phyloP scores from a whole-genome alignment of 257 asterid species.

The Lithospermum erythrorhizon region DNA sequence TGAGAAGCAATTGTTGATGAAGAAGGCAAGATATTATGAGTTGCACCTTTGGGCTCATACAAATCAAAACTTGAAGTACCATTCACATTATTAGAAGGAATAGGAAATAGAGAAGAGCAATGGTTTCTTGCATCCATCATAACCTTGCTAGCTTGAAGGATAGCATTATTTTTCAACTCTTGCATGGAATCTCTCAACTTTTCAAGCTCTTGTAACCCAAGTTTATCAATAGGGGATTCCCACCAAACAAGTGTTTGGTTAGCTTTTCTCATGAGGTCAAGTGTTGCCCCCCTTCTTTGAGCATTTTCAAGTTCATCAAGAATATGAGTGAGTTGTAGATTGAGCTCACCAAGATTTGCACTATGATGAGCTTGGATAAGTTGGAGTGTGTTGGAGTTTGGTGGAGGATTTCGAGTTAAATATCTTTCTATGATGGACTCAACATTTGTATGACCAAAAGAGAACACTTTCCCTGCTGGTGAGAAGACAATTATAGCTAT shows the following conservation, averaged over 20 bases:
- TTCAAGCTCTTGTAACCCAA: conserved; percentile 43
- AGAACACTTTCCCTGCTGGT: background rate
- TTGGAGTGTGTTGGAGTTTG: background rate
- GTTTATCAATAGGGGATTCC: conserved; percentile 39
- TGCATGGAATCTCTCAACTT: conserved; percentile 57
- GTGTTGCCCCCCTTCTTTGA: conserved; percentile 43
- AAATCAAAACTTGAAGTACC: conserved; percentile 22
- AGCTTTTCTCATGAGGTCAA: conserved; percentile 38
- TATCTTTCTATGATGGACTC: background rate
- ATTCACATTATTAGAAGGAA: background rate
- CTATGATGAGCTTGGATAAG: conserved; percentile 13
- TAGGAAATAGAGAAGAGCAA: conserved; percentile 11
- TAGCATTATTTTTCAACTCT: conserved; percentile 34
- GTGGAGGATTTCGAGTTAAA: background rate
- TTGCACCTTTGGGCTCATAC: conserved; percentile 37
- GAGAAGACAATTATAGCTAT: conserved; percentile 1
- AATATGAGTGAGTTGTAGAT: conserved; percentile 44
- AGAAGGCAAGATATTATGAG: conserved; percentile 5
- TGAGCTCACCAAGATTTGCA: conserved; percentile 39
- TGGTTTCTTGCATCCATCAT: conserved; percentile 13
- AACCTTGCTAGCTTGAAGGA: conserved; percentile 23
- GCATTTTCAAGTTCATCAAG: conserved; percentile 38
- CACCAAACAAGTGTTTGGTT: conserved; percentile 44
- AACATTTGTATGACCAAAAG: conserved; percentile 5
- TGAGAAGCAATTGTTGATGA: conserved; percentile 5